Conservation (phyloP, 2,329 filamentous ascomycete species). For the Berkeleyomyces rouxiae region DNA sequence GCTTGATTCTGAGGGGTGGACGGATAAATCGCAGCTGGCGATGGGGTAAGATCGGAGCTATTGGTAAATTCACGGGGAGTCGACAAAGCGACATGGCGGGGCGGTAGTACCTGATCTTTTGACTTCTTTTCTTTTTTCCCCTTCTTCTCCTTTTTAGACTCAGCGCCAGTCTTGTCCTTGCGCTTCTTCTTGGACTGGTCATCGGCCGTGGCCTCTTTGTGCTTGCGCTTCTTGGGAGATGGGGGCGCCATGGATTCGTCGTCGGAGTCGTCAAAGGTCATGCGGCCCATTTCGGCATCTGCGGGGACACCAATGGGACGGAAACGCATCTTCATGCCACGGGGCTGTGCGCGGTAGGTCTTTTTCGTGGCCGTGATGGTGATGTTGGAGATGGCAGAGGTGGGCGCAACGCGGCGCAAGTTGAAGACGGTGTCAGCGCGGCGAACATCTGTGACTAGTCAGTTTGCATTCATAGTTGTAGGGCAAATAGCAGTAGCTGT, state of each 20-base stretch:
- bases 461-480: not conserved
- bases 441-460: slow-evolving; percentile 2
- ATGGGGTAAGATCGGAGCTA: not conserved
- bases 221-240: slow-evolving; percentile 13
- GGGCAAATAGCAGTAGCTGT: not conserved
- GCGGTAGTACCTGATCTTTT: slow-evolving; percentile 10
- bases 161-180: slow-evolving; percentile 10
- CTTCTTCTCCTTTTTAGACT: slow-evolving; percentile 12
- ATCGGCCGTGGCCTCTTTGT: not conserved
- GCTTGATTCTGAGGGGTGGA: not conserved
- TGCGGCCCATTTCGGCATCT: slow-evolving; percentile 26
- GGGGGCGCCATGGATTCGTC: slow-evolving; percentile 5
- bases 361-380: slow-evolving; percentile 17
- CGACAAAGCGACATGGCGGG: not conserved
- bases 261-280: slow-evolving; percentile 11
- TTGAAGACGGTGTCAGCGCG: slow-evolving; percentile 9
- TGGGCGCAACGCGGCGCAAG: slow-evolving; percentile 8
- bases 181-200: slow-evolving; percentile 13
- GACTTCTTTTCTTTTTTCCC: slow-evolving; percentile 7
- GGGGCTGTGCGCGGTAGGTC: slow-evolving; percentile 45
- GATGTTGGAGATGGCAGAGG: not conserved
- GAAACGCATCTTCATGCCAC: slow-evolving; percentile 50
- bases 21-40: not conserved
- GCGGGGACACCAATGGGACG: slow-evolving; percentile 41
- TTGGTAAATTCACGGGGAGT: not conserved